phyloP scores from a whole-genome alignment of 2,329 filamentous ascomycete species.

The Acrocalymma vagum region DNA sequence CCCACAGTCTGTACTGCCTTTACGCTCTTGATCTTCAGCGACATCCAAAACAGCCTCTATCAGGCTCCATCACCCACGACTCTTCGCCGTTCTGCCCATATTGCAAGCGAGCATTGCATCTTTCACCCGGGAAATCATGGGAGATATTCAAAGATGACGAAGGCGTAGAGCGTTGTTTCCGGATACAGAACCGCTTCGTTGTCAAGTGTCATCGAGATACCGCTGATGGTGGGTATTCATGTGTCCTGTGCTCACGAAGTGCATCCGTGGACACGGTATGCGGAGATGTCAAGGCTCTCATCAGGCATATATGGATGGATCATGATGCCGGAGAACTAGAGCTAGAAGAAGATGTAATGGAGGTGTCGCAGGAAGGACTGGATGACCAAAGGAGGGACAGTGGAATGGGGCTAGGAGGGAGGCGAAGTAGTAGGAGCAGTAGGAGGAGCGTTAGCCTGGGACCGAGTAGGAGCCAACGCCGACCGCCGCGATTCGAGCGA shows the following conservation, averaged over 20 bases:
- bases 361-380: constrained; percentile 36
- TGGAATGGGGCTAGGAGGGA: constrained; percentile 22
- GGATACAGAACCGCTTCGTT: constrained; percentile 44
- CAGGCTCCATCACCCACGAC: constrained; percentile 31
- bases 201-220: constrained; percentile 45
- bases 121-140: constrained; percentile 45
- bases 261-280: constrained; percentile 39
- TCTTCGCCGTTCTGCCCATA: constrained; percentile 39
- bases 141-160: constrained; percentile 41
- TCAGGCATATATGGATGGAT: constrained; percentile 45
- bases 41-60: constrained; percentile 34
- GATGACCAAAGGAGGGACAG: constrained; percentile 34
- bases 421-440: constrained; percentile 26
- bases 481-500: constrained; percentile 27
- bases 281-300: constrained; percentile 46
- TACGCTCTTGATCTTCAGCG: constrained; percentile 43
- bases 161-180: constrained; percentile 42
- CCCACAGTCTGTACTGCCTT: constrained; percentile 35
- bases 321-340: constrained; percentile 40
- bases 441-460: constrained; percentile 38
- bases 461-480: constrained; percentile 24
- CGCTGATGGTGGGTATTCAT: constrained; percentile 43
- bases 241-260: constrained; percentile 40
- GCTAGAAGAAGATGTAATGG: constrained; percentile 40
- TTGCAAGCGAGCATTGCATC: constrained; percentile 36